Conservation (phyloP, 2,329 filamentous ascomycete genomes). For the Pyrenophora tritici-repentis region DNA sequence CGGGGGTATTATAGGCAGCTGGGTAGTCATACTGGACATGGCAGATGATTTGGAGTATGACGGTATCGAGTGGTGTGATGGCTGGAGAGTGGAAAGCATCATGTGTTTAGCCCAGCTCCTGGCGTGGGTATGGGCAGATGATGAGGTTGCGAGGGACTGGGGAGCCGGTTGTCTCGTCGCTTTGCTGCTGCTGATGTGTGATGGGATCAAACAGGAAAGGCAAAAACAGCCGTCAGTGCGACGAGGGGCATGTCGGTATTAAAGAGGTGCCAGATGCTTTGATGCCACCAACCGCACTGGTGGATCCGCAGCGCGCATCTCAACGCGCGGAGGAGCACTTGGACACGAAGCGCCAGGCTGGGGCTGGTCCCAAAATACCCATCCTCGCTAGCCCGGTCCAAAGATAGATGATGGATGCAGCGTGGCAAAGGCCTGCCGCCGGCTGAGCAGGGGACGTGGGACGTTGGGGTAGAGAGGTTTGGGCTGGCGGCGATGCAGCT, state of each 20-base stretch:
- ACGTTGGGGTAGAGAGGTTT: background rate
- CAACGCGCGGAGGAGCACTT: constrained; percentile 9
- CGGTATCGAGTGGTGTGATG: constrained; percentile 37
- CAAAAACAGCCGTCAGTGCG: background rate
- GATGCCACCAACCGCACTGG: constrained; percentile 1
- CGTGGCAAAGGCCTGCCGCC: constrained; percentile 5
- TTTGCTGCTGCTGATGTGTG: background rate
- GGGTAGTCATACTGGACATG: constrained; percentile 49
- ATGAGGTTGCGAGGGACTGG: constrained; percentile 1
- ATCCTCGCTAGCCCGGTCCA: constrained; percentile 4
- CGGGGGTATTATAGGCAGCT: constrained; percentile 52
- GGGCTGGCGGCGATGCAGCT: background rate
- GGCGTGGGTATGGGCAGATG: constrained; percentile 12
- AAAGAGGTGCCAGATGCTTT: background rate
- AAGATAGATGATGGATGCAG: constrained; percentile 12
- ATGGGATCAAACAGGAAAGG: background rate
- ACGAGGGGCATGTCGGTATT: constrained; percentile 10
- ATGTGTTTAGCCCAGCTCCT: constrained; percentile 27
- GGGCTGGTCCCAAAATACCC: constrained; percentile 16
- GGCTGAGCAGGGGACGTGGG: background rate
- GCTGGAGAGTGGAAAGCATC: constrained; percentile 43
- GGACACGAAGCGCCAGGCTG: constrained; percentile 16
- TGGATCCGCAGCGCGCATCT: constrained; percentile 8
- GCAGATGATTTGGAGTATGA: constrained; percentile 36
- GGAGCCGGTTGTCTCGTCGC: background rate